A percentile compares a stretch with the other conserved stretches of the same genome.
phyloP scores from a whole-genome alignment of 2,329 filamentous ascomycete species.

The Talaromyces piceae region DNA sequence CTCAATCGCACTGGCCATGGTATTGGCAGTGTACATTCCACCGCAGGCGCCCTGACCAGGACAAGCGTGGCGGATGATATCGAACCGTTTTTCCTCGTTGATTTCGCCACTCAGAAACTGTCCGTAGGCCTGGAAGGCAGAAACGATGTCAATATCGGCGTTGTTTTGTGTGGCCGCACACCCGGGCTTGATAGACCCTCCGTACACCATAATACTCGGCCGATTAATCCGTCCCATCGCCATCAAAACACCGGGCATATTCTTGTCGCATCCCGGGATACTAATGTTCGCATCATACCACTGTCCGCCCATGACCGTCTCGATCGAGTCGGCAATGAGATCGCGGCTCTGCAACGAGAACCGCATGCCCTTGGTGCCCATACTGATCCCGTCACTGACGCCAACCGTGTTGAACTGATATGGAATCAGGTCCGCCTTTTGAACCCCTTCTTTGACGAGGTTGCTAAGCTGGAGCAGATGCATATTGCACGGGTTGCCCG shows the following conservation, averaged over 20 bases:
- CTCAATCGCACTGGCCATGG: conserved; percentile 68
- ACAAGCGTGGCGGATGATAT: conserved; percentile 89
- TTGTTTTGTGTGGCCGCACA: conserved; percentile 69
- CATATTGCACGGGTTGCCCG: conserved; percentile 99
- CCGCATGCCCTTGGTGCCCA: conserved; percentile 96
- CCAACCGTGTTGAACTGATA: conserved; percentile 99
- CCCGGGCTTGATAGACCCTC: conserved; percentile 86
- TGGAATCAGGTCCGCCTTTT: conserved; percentile 72
- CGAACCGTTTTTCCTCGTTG: conserved; percentile 81
- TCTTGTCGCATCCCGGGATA: conserved; percentile 97
- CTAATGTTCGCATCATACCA: conserved; percentile 98
- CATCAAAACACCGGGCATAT: conserved; percentile 90
- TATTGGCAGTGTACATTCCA: conserved; percentile 77
- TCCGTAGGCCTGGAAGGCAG: conserved; percentile 95
- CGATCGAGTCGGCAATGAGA: conserved; percentile 94
- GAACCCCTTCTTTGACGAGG: conserved; percentile 64
- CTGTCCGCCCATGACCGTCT: conserved; percentile 97
- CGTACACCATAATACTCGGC: conserved; percentile 95
- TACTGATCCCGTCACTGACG: conserved; percentile 94
- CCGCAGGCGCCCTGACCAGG: conserved; percentile 77
- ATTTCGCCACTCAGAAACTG: conserved; percentile 91
- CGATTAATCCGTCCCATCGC: conserved; percentile 94
- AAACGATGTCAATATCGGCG: conserved; percentile 82
- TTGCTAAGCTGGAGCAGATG: conserved; percentile 85
- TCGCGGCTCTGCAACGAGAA: conserved; percentile 92